A percentile compares a stretch with the other conserved stretches of the same genome.
Evolutionary conservation across 331 rosid species (phyloP).

Genomic region (Acacia pycnantha): DNA sequence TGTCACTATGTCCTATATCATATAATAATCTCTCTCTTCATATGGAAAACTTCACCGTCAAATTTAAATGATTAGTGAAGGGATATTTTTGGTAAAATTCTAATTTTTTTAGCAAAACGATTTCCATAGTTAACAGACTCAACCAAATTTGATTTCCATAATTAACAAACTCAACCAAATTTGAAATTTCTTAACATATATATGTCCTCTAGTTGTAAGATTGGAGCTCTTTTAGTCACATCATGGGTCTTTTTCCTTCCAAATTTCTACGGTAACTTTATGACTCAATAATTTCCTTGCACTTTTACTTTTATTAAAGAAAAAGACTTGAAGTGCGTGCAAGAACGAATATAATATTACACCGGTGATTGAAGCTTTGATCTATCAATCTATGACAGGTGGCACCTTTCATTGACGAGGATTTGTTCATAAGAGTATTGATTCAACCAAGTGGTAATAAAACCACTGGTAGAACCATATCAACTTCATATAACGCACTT

Average conservation of each 20-base stretch:
- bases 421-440: conserved; percentile 60
- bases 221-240: not conserved
- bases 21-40: too few relatives aligned
- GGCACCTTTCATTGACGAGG: conserved; percentile 46
- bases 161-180: too few relatives aligned
- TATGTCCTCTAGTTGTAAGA: too few relatives aligned
- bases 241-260: not conserved
- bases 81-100: too few relatives aligned
- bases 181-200: too few relatives aligned
- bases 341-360: not conserved
- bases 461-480: conserved; percentile 37
- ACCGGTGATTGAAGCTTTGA: not conserved
- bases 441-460: conserved; percentile 28
- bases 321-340: not conserved
- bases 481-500: conserved; percentile 52
- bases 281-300: not conserved
- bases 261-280: not conserved
- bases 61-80: too few relatives aligned
- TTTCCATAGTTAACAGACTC: too few relatives aligned
- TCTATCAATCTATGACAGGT: conserved; percentile 17
- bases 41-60: too few relatives aligned
- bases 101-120: too few relatives aligned
- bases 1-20: too few relatives aligned
- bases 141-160: too few relatives aligned
- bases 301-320: not conserved